Percentiles rank a stretch among this genome's conserved stretches.
Conservation (phyloP, 2,329 filamentous ascomycete genomes). For the Aureobasidium mangrovei region DNA sequence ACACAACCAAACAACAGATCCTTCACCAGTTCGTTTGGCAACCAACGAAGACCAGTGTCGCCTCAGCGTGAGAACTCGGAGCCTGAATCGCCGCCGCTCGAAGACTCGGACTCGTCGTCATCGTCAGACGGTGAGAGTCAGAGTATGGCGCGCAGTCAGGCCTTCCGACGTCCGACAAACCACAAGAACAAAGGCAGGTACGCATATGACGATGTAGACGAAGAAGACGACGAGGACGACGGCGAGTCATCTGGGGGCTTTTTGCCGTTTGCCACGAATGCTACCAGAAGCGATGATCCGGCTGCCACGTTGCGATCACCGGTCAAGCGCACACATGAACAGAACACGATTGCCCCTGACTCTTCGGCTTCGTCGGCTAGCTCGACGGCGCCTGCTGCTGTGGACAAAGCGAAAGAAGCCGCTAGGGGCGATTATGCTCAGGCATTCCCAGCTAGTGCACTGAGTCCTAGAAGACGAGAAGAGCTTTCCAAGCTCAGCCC, state of each 20-base stretch:
- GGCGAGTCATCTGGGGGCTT: constrained; percentile 40
- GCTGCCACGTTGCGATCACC: constrained; percentile 16
- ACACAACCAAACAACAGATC: constrained; percentile 22
- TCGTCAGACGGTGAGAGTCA: constrained; percentile 29
- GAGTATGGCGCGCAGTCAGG: constrained; percentile 35
- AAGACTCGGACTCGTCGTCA: constrained; percentile 24
- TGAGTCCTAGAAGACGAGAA: constrained; percentile 47
- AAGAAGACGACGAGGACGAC: constrained; percentile 43
- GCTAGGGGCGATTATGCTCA: neutral
- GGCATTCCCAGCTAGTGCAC: constrained; percentile 21
- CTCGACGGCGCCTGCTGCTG: constrained; percentile 10
- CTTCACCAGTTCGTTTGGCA: constrained; percentile 22
- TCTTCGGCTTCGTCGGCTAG: constrained; percentile 45
- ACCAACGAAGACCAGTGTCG: constrained; percentile 18
- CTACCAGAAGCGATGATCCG: constrained; percentile 18
- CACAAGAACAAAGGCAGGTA: constrained; percentile 26
- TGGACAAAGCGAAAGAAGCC: constrained; percentile 1
- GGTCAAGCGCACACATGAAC: neutral
- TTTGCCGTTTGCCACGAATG: constrained; percentile 34
- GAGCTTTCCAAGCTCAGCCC: constrained; percentile 51
- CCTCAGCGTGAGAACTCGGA: constrained; percentile 19
- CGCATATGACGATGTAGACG: constrained; percentile 23
- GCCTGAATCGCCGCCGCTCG: constrained; percentile 23
- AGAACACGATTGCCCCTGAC: constrained; percentile 30
- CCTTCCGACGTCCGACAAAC: constrained; percentile 35